Base-by-base conservation (phyloP, 2,329 filamentous ascomycete genomes). In the Bipolaris zeicola region DNA sequence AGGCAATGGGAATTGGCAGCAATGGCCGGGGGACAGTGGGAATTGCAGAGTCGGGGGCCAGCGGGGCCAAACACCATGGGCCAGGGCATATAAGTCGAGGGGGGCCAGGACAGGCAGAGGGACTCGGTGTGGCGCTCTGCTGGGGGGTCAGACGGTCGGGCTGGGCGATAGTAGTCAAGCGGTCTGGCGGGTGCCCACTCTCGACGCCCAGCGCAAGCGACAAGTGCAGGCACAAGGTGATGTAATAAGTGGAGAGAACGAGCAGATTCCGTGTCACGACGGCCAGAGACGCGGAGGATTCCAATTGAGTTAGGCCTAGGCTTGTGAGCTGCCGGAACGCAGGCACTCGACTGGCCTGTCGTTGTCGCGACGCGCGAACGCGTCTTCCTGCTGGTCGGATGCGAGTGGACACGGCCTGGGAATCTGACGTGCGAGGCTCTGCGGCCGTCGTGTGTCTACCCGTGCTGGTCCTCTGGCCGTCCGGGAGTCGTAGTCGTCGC, bases 221-320 rank as follows among this genome's bases (percentile, higher is more conserved):
- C 38, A 33, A 37, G 61, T 64, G 65, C 64, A 65, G 59, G 60
- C 62, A 62, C 60, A 55, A 52, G 37, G 63, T 69, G 67, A 71
- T 73, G 71, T 66, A 73, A 73, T 72, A 73, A 74, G 73, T 73
- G 73, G 71, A 73, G 72, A 73, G 69, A 66, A 7, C 6, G 63
- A 66, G 65, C 61, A 72, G 72, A 69, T 71, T 71, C 66, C 65
- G 65, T 72, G 71, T 65, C 64, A 74, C 71, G 60, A 63, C 70
- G 65, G 68, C 62, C 64, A 72, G 68, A 67, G 65, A 70, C 64
- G 65, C 68, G 68, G 69, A 63, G 56, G 58, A 42, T 55, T 64
- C 67, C 50, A 66, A 72, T 71, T 62, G 64, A 64, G 69, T 70
- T 74, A 73, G 72, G 57, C 66, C 45, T 69, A 68, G 67, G 70